phyloP scores from a whole-genome alignment of 2,329 filamentous ascomycete genomes.

The Parastagonospora nodorum region DNA sequence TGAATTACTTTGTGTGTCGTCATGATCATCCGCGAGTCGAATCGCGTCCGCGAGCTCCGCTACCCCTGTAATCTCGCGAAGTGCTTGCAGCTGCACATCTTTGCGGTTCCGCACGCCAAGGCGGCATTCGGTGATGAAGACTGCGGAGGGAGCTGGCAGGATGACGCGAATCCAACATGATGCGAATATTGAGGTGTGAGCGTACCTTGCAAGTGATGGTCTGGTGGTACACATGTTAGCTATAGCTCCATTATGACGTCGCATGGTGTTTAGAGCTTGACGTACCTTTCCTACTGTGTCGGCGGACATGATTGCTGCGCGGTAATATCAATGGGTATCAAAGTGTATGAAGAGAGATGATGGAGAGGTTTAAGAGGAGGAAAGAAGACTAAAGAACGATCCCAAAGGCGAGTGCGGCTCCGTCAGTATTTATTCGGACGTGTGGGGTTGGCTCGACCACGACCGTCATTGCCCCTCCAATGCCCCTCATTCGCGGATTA shows the following conservation, averaged over 20 bases:
- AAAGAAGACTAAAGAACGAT: conserved; percentile 14
- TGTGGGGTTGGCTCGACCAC: conserved; percentile 24
- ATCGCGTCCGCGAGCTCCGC: conserved; percentile 8
- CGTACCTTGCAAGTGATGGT: conserved; percentile 92
- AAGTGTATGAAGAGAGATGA: conserved; percentile 2
- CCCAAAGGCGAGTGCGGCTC: conserved; percentile 24
- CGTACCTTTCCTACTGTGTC: conserved; percentile 62
- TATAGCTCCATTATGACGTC: conserved; percentile 4
- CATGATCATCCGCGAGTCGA: not conserved
- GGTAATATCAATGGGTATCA: conserved; percentile 21
- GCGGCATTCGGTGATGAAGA: conserved; percentile 5
- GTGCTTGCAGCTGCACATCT: not conserved
- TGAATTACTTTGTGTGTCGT: not conserved
- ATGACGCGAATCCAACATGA: conserved; percentile 7
- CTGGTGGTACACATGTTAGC: conserved; percentile 53
- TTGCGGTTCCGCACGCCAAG: conserved; percentile 40
- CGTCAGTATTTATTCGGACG: conserved; percentile 25
- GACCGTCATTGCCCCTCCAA: conserved; percentile 32
- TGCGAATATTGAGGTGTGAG: conserved; percentile 61
- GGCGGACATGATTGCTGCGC: conserved; percentile 52
- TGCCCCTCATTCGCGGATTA: conserved; percentile 34
- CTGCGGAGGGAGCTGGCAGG: not conserved
- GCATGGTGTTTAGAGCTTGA: not conserved
- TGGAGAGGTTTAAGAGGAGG: conserved; percentile 6
- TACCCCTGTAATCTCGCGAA: not conserved